Conservation (phyloP, 2,329 filamentous ascomycete species). For the Clarireedia homoeocarpa region DNA sequence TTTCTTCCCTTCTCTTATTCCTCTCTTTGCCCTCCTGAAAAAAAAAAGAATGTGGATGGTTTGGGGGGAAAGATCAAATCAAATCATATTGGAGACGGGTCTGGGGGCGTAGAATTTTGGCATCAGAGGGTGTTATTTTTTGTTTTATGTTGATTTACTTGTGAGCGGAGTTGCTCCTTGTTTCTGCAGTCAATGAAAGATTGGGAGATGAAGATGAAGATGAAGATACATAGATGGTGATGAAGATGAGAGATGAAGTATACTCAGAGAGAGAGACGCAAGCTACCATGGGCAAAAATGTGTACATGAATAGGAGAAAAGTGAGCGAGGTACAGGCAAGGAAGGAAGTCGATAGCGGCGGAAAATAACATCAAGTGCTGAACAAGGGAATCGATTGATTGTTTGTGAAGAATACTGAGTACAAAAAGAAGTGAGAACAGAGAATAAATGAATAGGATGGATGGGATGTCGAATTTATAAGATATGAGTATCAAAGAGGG, state of each 20-base stretch:
- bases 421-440: background rate
- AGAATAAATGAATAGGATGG: background rate
- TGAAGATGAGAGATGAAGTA: too few species aligned
- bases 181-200: background rate
- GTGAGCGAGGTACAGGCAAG: background rate
- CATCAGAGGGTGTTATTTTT: background rate
- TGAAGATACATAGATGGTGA: background rate
- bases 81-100: too few species aligned
- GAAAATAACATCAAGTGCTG: background rate
- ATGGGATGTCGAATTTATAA: too few species aligned
- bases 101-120: background rate
- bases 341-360: background rate
- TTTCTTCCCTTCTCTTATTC: background rate
- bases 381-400: background rate
- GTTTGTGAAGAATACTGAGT: background rate
- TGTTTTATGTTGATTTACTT: too few species aligned
- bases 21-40: background rate
- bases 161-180: background rate
- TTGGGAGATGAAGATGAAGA: background rate
- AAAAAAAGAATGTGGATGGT: too few species aligned
- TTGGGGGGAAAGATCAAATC: background rate
- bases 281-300: background rate
- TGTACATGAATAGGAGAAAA: background rate
- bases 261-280: background rate
- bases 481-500: too few species aligned